These are phyloP conservation scores for button mushroom (Agaricus bisporus) DNA, from an alignment of 768 basidiomycete genomes.

Conservation along the genomic window DNA sequence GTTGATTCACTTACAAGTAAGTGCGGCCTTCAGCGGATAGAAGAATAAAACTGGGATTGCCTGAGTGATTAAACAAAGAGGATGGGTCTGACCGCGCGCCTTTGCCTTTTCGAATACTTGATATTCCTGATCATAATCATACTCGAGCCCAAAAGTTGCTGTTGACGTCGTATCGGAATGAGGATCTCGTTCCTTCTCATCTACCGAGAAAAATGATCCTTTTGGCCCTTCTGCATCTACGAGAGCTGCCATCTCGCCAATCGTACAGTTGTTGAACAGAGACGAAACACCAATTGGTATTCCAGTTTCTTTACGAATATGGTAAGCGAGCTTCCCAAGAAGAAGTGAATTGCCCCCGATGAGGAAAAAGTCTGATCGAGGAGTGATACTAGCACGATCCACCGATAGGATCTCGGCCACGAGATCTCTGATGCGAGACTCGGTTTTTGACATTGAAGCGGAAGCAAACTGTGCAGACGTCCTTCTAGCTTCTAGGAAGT, in stretches of 20 bases:
- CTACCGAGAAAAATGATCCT: conserved; percentile 3
- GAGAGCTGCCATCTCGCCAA: conserved; percentile 33
- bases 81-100: conserved; percentile 28
- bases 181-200: conserved; percentile 8
- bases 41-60: conserved; percentile 36
- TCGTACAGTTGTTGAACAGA: conserved; percentile 36
- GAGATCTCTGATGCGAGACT: conserved; percentile 30
- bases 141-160: conserved; percentile 21
- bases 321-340: conserved; percentile 39
- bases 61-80: conserved; percentile 34
- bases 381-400: conserved; percentile 22
- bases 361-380: conserved; percentile 37
- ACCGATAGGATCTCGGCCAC: conserved; percentile 26
- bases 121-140: conserved; percentile 22
- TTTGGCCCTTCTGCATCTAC: conserved; percentile 22
- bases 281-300: conserved; percentile 29
- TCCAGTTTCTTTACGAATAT: conserved; percentile 32
- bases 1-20: conserved; percentile 26
- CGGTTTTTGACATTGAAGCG: conserved; percentile 22
- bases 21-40: conserved; percentile 37
- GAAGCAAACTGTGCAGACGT: conserved; percentile 17
- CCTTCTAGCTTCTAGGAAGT: conserved; percentile 26
- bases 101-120: conserved; percentile 16
- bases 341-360: conserved; percentile 40
- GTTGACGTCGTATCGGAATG: conserved; percentile 14